Conservation (phyloP, 2,329 filamentous ascomycete genomes). For the Paramyrothecium roridum region DNA sequence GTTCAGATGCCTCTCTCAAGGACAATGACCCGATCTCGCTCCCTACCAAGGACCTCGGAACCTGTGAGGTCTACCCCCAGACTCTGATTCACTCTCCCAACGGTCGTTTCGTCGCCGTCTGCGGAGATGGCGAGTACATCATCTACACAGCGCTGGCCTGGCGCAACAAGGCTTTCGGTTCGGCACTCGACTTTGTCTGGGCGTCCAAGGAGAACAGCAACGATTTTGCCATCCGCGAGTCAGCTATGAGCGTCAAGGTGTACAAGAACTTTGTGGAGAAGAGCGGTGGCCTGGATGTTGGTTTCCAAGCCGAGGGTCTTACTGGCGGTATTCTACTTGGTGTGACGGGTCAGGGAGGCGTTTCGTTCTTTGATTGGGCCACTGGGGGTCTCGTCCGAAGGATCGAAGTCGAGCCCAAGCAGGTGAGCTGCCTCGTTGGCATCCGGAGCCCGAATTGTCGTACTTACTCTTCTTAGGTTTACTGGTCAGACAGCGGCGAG, state of each 20-base stretch:
- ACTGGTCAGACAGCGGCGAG: conserved; percentile 97
- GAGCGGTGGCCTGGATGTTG: conserved; percentile 82
- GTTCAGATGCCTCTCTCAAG: conserved; percentile 70
- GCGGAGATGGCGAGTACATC: conserved; percentile 97
- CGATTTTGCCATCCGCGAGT: conserved; percentile 96
- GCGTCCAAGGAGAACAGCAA: conserved; percentile 96
- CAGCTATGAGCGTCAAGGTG: conserved; percentile 88
- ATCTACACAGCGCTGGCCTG: conserved; percentile 96
- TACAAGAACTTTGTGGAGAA: conserved; percentile 98
- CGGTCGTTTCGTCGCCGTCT: conserved; percentile 75
- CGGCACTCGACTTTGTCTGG: conserved; percentile 95
- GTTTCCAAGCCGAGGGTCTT: conserved; percentile 90
- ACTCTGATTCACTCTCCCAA: conserved; percentile 95
- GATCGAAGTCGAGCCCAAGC: conserved; percentile 74
- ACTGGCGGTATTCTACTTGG: conserved; percentile 86
- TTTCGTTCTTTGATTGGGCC: conserved; percentile 96
- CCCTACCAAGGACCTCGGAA: conserved; percentile 90
- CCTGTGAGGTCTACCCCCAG: conserved; percentile 94
- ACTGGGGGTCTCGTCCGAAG: conserved; percentile 83
- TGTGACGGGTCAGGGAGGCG: conserved; percentile 90
- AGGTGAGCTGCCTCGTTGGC: conserved; percentile 21
- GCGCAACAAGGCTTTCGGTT: conserved; percentile 96
- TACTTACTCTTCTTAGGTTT: conserved; percentile 55
- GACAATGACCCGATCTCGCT: conserved; percentile 85
- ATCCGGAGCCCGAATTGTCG: not conserved